Base-by-base conservation (phyloP, 306 rosid genomes). In the Prunus fruticosa region DNA sequence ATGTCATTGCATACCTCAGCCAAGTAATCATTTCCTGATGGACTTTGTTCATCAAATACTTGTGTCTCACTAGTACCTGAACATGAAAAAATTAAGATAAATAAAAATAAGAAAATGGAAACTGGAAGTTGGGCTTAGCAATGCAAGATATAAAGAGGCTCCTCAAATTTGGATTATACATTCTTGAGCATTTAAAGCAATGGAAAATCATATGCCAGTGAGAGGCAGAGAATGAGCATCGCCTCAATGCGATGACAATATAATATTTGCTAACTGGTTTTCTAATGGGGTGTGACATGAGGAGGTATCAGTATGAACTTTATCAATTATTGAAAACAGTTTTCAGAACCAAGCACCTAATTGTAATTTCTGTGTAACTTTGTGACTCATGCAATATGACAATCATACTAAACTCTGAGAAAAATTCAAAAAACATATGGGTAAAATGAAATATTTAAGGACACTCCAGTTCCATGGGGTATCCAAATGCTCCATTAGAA, bases 1-100 rank as follows among this genome's bases (percentile, higher is more conserved):
- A 52, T 14, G 30, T 6, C 22, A 14, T 76, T 85, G 53, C 63
- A 78, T 83, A 92, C 98, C 98, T 95, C 96, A 25, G 98, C 87
- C 80, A 95, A 89, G 83, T 95, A 95, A 81, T 95, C 98, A 50
- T 88, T 90, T 79, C 98, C 97, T 8, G 98, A 87, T 23, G 96
- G 92, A 82, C 98, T 95, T 65, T 82, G 80, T 75, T 95, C 98
- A 68, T 95, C 96, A 81, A 92, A 95, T 62, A 79, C 74, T 75
- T 82, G 79, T 46, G 93, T 89, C 83, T 95, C 97, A 71, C 93
- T 92, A 69, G 85, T 79, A 43, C 98, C 98, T 95, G 87, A 76
- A 72, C 58, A 74, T 47, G 71, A 58, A 15, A 13, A 69, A 72
- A 18, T 13, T 43, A 75, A 68, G 23, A 70, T 56, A 79, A 80